Evolutionary conservation across 768 basidiomycete genomes (phyloP).

Genomic region (Suillus alpinus): DNA sequence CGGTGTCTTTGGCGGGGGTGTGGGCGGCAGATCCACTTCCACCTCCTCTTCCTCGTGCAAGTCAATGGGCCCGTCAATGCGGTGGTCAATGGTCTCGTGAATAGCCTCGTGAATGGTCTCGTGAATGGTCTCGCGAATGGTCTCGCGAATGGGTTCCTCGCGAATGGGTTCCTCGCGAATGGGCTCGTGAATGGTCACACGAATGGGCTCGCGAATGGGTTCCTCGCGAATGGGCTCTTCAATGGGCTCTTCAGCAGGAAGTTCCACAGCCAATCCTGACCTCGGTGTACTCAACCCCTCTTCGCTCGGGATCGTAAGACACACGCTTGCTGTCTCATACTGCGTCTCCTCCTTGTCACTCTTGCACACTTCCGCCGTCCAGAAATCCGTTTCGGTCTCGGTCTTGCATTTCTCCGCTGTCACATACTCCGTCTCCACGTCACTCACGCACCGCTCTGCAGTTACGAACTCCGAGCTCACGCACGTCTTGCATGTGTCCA

Average conservation of each 20-base stretch:
- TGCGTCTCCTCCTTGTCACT: constrained; percentile 33
- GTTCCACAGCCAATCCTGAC: constrained; percentile 37
- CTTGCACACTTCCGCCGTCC: constrained; percentile 45
- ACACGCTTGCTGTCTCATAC: constrained; percentile 49
- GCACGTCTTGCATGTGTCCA: constrained; percentile 42
- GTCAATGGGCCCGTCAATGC: background rate
- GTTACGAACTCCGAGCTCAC: constrained; percentile 47
- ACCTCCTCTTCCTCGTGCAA: background rate
- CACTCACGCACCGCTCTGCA: constrained; percentile 41
- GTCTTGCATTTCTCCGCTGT: constrained; percentile 49
- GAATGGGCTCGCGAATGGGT: background rate
- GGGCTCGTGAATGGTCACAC: too few species aligned
- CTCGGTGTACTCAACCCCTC: constrained; percentile 24
- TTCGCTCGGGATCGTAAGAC: constrained; percentile 36
- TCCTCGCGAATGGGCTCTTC: background rate
- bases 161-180: too few species aligned
- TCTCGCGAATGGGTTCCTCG: too few species aligned
- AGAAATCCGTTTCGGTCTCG: constrained; percentile 43
- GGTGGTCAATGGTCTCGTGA: background rate
- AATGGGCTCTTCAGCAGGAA: constrained; percentile 11
- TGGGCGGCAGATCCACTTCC: constrained; percentile 14
- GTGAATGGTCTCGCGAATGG: background rate
- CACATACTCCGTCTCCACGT: constrained; percentile 44
- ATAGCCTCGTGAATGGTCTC: background rate
- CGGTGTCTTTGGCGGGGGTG: constrained; percentile 28